These are phyloP conservation scores for Hymenoscyphus salicellus DNA, from an alignment of 2,329 filamentous ascomycete species.

Conservation along the genomic window DNA sequence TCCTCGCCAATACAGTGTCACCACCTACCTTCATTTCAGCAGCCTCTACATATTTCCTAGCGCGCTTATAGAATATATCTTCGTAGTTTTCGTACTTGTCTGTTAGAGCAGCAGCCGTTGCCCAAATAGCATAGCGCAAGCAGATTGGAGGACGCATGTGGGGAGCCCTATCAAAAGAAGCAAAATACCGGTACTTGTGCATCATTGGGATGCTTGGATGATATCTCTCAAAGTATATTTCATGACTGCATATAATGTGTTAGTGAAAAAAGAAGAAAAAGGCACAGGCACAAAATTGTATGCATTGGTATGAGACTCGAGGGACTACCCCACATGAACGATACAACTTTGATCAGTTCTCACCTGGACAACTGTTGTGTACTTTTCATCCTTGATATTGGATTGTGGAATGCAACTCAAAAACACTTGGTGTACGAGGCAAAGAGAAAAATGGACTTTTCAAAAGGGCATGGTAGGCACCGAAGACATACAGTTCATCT, in stretches of 20 bases:
- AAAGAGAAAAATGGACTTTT: constrained; percentile 5
- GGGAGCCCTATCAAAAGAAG: constrained; percentile 68
- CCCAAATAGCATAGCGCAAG: constrained; percentile 84
- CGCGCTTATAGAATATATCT: constrained; percentile 75
- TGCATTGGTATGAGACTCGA: not conserved
- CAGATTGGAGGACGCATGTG: constrained; percentile 77
- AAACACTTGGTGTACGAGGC: too few species aligned
- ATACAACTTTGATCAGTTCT: constrained; percentile 1
- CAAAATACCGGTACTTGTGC: constrained; percentile 71
- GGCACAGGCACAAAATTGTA: not conserved
- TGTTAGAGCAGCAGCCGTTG: constrained; percentile 67
- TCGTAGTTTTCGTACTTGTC: constrained; percentile 71
- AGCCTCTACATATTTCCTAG: constrained; percentile 76
- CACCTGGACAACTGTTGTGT: not conserved
- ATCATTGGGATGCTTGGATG: constrained; percentile 74
- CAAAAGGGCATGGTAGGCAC: constrained; percentile 9
- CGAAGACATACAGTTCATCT: constrained; percentile 67
- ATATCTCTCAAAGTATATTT: constrained; percentile 71
- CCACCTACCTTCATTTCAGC: constrained; percentile 73
- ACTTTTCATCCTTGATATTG: not conserved
- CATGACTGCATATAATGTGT: constrained; percentile 49
- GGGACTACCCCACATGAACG: not conserved
- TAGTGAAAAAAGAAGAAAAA: not conserved
- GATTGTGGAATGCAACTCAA: not conserved
- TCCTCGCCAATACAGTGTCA: not conserved